Evolutionary conservation across 176 grass and related monocot species (phyloP), one percentile per base, ranked within the genome.

Genomic region (Aegilops bicornis): DNA sequence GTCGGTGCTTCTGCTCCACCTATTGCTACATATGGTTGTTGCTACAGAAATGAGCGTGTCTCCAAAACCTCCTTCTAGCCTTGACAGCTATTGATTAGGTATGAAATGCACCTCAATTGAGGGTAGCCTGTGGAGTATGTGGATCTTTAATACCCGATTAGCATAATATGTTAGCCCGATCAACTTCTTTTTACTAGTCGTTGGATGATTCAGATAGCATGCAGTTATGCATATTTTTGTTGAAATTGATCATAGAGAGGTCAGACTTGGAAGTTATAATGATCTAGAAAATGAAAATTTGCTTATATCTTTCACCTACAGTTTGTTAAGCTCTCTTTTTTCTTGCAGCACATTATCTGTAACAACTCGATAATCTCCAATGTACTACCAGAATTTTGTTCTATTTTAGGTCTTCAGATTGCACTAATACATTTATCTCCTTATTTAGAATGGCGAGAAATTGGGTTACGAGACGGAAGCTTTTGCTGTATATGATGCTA

Each of bases 391-490:
- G 5, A 67, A 35, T 47, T 68, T 67, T 63, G 35, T 43, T 50
- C 15, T 62, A 36, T n/a, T 43, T 58, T 42, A 20, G 64, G 16
- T 78, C 2, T 68, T 40, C 76, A 29, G 24, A 33, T 69, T 52
- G 23, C 83, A 52, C 80, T 92, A 58, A 78, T 84, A 67, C 86
- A 42, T 87, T 14, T 82, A 8, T 62, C 68, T 76, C 14, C 35
- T 62, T 86, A 62, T 84, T 50, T 87, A 98, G 93, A 90, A 93
- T 82, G 93, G 90, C n/a, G 88, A 90, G 76, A 98, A 93, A 88
- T 88, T 98, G 90, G 93, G 96, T 62, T 98, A 94, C 32, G 96
- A 98, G 78, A 98, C 96, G 16, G 96, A 98, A 86, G 96, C 93
- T 79, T 89, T 95, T 91, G 91, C 96, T 80, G 79, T 98, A 59